phyloP scores from a whole-genome alignment of 495 filamentous ascomycete species.

The Lindgomyces ingoldianus region DNA sequence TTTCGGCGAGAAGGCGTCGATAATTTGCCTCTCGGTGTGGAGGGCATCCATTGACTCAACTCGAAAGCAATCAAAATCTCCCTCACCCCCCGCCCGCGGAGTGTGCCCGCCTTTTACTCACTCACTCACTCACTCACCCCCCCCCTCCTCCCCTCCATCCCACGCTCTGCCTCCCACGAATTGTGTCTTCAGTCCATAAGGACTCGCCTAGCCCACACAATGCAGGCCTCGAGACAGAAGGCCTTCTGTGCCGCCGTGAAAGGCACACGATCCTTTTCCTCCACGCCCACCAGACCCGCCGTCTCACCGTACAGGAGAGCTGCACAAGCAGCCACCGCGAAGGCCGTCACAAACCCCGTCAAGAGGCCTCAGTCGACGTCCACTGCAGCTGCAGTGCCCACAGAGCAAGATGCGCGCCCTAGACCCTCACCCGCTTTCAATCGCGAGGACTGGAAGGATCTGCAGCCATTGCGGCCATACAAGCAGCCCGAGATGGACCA shows the following conservation, averaged over 20 bases:
- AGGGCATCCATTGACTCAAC: slow-evolving; percentile 18
- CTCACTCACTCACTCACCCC: not conserved
- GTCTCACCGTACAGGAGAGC: slow-evolving; percentile 43
- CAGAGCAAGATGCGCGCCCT: slow-evolving; percentile 35
- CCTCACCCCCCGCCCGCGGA: not conserved
- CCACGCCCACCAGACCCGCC: slow-evolving; percentile 35
- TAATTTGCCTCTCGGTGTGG: not conserved
- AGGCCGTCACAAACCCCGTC: slow-evolving; percentile 30
- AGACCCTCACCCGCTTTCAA: slow-evolving; percentile 49
- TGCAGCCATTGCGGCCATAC: slow-evolving; percentile 45
- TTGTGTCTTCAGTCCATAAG: not conserved
- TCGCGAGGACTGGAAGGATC: slow-evolving; percentile 43
- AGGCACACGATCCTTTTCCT: slow-evolving; percentile 33
- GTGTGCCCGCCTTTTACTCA: not conserved
- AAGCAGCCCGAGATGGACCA: slow-evolving; percentile 49
- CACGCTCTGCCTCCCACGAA: slow-evolving; percentile 12
- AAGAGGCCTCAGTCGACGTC: slow-evolving; percentile 40
- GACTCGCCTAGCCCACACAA: slow-evolving; percentile 6
- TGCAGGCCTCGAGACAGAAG: slow-evolving; percentile 25
- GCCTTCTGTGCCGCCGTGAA: slow-evolving; percentile 24
- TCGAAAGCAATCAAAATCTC: slow-evolving; percentile 6
- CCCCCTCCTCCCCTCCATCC: not conserved
- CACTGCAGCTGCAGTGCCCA: slow-evolving; percentile 38
- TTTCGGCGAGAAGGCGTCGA: not conserved
- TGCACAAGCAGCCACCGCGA: slow-evolving; percentile 33